phyloP scores from a whole-genome alignment of 139 green algal genomes.

The Chlamydomonas sphaeroides region DNA sequence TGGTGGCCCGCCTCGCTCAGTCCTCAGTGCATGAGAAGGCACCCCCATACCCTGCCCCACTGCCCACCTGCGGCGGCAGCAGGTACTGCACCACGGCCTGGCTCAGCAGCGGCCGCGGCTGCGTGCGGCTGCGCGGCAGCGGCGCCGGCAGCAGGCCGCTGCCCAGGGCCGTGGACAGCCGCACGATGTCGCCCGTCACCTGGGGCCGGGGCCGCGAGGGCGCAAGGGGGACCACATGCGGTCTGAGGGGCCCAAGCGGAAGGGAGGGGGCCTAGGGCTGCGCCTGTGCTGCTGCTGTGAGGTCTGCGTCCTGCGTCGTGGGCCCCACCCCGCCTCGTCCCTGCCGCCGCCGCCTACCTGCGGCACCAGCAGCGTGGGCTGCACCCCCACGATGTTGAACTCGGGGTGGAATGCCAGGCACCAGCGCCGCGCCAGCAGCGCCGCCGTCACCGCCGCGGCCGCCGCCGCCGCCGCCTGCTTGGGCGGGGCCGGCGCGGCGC shows the following conservation, averaged over 20 bases:
- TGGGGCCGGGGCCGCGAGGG: conserved; percentile 26
- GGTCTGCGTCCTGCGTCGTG: too few species aligned
- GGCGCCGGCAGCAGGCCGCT: conserved; percentile 42
- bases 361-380: conserved; percentile 54
- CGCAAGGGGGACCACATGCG: too few species aligned
- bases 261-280: too few species aligned
- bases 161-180: conserved; percentile 33
- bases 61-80: conserved; percentile 53
- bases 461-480: conserved; percentile 19
- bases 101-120: conserved; percentile 23
- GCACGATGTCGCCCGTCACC: conserved; percentile 57
- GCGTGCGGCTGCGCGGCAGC: conserved; percentile 24
- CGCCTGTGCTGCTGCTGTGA: too few species aligned
- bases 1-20: not conserved
- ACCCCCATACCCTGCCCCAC: not conserved
- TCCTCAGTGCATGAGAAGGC: not conserved
- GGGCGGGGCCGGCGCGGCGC: not conserved
- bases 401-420: conserved; percentile 52
- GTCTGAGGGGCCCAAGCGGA: too few species aligned
- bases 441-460: not conserved
- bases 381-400: conserved; percentile 52
- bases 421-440: conserved; percentile 1
- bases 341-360: conserved; percentile 50
- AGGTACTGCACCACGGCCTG: conserved; percentile 50
- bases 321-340: too few species aligned